Evolutionary conservation across 2,329 filamentous ascomycete species (phyloP).

Genomic region (Ilyonectria destructans): DNA sequence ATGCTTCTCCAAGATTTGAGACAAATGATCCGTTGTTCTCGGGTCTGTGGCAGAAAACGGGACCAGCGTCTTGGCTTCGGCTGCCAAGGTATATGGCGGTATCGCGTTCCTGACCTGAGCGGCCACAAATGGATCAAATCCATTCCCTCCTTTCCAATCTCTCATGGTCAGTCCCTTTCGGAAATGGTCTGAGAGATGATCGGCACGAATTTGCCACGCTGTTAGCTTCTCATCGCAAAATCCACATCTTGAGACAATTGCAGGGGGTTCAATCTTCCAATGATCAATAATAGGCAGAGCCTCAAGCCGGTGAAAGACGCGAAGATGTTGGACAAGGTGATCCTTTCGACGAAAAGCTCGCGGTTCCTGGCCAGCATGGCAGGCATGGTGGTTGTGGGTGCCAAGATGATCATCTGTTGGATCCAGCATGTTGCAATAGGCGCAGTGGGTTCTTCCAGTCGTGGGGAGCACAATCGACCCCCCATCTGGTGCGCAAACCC

Average conservation of each 20-base stretch:
- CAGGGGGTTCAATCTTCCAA: constrained; percentile 40
- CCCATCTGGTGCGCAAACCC: constrained; percentile 21
- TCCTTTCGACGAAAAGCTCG: constrained; percentile 43
- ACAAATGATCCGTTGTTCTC: constrained; percentile 25
- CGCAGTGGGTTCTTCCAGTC: constrained; percentile 33
- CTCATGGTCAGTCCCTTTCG: constrained; percentile 43
- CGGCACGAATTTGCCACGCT: constrained; percentile 41
- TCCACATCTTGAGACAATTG: constrained; percentile 45
- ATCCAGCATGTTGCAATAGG: constrained; percentile 36
- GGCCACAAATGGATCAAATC: constrained; percentile 40
- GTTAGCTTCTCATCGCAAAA: constrained; percentile 43
- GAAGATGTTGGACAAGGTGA: constrained; percentile 47
- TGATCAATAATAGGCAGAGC: constrained; percentile 57
- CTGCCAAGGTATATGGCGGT: constrained; percentile 43
- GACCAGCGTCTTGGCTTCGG: constrained; percentile 37
- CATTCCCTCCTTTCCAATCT: constrained; percentile 47
- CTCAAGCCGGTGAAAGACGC: constrained; percentile 48
- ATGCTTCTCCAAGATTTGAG: constrained; percentile 16
- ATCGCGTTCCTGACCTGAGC: constrained; percentile 41
- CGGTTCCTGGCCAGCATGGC: constrained; percentile 18
- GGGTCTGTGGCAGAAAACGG: constrained; percentile 43
- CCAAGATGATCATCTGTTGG: constrained; percentile 33
- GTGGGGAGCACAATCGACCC: constrained; percentile 23
- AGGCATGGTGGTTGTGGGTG: constrained; percentile 24
- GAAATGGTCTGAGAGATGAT: constrained; percentile 48